Base-by-base conservation (phyloP, 164 flowering plant species). In the Paratinospora sagittata region DNA sequence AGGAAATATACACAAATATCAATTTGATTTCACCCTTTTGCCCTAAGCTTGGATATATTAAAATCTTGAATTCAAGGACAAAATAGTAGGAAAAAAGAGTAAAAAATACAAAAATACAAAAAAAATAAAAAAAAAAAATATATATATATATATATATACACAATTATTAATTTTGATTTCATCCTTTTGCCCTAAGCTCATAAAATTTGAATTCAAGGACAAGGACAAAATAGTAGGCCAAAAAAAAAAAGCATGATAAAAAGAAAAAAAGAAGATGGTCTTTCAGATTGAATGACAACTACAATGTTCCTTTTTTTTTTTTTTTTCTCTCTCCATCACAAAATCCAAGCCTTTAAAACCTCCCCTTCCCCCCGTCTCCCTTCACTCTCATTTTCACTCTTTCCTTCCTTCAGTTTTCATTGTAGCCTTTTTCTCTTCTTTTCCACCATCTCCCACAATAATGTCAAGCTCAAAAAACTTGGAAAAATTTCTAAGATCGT, bases 381-480 rank as follows among this genome's bases (percentile, higher is more conserved):
- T 26, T n/a, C n/a, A n/a, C 61, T 68, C 71, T 30, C 58, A 26
- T 61, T 41, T 24, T 30, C 37, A 0, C 17, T 63, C 30, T 41
- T 39, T 19, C 57, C 24, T n/a, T n/a, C n/a, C n/a, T n/a, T n/a
- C n/a, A n/a, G n/a, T n/a, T n/a, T n/a, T n/a, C n/a, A n/a, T n/a
- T n/a, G n/a, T n/a, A n/a, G n/a, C n/a, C n/a, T n/a, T n/a, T n/a
- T n/a, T n/a, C n/a, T n/a, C n/a, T n/a, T n/a, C n/a, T n/a, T n/a
- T n/a, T 36, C 47, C 27, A 63, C 27, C 67, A 41, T 66, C 39
- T 34, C 68, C 55, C 26, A 45, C 47, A 70, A 78, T 72, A 30
- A 84, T 85, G 87, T 78, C 83, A 24, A 77, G 68, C 76, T 76
- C 82, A 74, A 79, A 85, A 78, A 72, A 81, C 73, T 30, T 63